Conservation (phyloP, 2,329 filamentous ascomycete genomes). For the Aureobasidium sp. region DNA sequence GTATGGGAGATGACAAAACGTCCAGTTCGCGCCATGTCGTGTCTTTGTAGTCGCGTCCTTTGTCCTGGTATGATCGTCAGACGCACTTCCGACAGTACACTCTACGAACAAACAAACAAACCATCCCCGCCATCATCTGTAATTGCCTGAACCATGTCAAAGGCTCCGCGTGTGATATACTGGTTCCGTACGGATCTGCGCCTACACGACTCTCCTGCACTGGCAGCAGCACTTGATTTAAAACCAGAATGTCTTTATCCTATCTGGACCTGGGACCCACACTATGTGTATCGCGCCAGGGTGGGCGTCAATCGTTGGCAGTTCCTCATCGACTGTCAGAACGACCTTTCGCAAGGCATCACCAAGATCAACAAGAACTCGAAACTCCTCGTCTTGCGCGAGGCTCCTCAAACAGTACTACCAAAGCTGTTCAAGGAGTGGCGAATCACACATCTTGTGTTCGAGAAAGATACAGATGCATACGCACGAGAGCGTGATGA, state of each 20-base stretch:
- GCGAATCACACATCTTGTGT: conserved; percentile 67
- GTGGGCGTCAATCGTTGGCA: conserved; percentile 68
- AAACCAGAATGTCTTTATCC: conserved; percentile 62
- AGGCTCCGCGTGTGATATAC: conserved; percentile 53
- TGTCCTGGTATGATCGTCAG: background rate
- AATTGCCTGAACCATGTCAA: conserved; percentile 14
- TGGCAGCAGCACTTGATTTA: conserved; percentile 63
- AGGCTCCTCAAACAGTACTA: conserved; percentile 62
- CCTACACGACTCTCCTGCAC: conserved; percentile 66
- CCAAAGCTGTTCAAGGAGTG: conserved; percentile 68
- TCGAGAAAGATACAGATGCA: conserved; percentile 70
- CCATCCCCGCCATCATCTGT: background rate
- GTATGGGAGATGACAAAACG: background rate
- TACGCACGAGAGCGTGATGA: conserved; percentile 60
- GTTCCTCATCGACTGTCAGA: conserved; percentile 67
- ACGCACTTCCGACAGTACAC: background rate
- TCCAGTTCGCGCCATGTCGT: background rate
- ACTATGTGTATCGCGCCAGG: conserved; percentile 66
- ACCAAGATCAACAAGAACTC: conserved; percentile 61
- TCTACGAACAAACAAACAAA: background rate
- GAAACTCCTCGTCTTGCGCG: conserved; percentile 63
- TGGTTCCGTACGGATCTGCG: conserved; percentile 75
- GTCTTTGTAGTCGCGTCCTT: background rate
- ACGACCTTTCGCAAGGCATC: conserved; percentile 59
- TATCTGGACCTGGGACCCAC: conserved; percentile 73